These are phyloP conservation scores for Turritis glabra DNA, from an alignment of 345 rosid genomes.

Conservation along the genomic window DNA sequence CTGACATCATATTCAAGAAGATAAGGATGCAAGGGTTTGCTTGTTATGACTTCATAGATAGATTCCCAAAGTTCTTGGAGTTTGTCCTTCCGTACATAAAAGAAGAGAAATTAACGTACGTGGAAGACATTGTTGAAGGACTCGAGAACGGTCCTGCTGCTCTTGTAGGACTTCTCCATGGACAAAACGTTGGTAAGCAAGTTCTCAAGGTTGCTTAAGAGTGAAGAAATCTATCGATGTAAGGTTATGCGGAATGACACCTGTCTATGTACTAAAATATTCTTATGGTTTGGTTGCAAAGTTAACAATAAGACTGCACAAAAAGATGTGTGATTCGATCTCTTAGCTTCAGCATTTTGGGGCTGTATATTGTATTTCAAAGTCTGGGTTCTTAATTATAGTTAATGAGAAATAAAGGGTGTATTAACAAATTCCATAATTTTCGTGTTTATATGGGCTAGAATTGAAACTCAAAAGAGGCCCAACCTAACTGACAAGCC, in stretches of 20 bases:
- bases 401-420: not conserved
- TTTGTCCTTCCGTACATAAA: constrained; percentile 40
- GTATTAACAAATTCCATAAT: not conserved
- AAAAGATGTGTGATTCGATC: too few relatives aligned
- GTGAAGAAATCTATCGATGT: not conserved
- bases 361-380: not conserved
- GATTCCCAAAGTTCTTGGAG: constrained; percentile 41
- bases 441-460: not conserved
- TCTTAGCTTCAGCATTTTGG: not conserved
- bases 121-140: constrained; percentile 55
- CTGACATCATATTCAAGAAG: constrained; percentile 14
- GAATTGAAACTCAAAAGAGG: not conserved
- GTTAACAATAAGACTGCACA: too few relatives aligned
- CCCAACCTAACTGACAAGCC: not conserved
- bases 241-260: not conserved
- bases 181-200: constrained; percentile 51
- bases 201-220: constrained; percentile 41
- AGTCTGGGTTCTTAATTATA: not conserved
- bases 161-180: constrained; percentile 43
- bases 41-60: constrained; percentile 25
- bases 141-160: constrained; percentile 53
- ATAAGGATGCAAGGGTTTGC: constrained; percentile 46
- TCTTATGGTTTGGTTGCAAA: too few relatives aligned
- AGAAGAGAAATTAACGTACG: constrained; percentile 41
- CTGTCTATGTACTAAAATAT: too few relatives aligned